Base-by-base conservation (phyloP, 345 rosid genomes). In the Leavenworthia alabamica region DNA sequence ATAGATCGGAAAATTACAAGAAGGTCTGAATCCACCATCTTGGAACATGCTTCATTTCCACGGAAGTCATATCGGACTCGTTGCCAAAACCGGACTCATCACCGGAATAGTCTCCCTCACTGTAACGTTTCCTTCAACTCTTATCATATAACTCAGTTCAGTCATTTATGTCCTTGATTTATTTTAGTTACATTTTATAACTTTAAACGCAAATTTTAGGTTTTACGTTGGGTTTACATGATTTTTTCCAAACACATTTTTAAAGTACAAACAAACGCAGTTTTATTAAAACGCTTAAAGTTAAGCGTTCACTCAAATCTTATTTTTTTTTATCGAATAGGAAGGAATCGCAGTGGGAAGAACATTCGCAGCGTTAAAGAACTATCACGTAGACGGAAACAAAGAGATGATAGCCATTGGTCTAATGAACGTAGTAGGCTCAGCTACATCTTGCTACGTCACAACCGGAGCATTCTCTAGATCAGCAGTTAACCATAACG, bases 391-490 rank as follows among this genome's bases (percentile, higher is more conserved):
- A 10, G 99, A 93, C 65, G 99, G 99, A 10, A 89, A 93, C 88
- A 93, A 93, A 80, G 99, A 93, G 73, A 93, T 93, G 97, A 83
- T 93, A 54, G 99, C 99, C 3, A 86, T 89, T 53, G 99, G 99
- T 33, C 24, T 86, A 24, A 93, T 93, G 99, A 93, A 93, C 80
- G 81, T 89, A 8, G 81, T 86, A 33, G 99, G 99, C 66, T 89
- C 97, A 46, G 73, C 94, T 49, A 93, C 97, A 59, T 93, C 99
- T 10, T 93, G 99, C 72, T 93, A 89, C 52, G 81, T 93, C 23
- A 93, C 99, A 43, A 72, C 76, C 8, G 97, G 98, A 26, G 86
- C 97, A 3, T 93, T 93, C 75, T 93, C 99, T 16, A 74, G 99
- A 29, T 93, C 99, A 2, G 99, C 99, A 0, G 99, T 93, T 11